Percentiles rank a stretch among this genome's conserved stretches.
phyloP scores from a whole-genome alignment of 208 protist genomes.

The Trypanosoma boissoni region DNA sequence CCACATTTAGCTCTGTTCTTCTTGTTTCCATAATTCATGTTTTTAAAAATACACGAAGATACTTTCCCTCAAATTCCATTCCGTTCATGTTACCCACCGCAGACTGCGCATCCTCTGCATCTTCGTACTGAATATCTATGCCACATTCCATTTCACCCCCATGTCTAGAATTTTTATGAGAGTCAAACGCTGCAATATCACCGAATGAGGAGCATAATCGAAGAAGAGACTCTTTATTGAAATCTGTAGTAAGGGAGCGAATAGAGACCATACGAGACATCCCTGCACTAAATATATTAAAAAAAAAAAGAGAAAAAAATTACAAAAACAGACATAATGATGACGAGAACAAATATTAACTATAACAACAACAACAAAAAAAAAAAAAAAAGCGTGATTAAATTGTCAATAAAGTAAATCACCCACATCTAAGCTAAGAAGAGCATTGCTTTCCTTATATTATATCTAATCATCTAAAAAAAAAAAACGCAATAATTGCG shows the following conservation, averaged over 20 bases:
- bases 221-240: conserved; percentile 49
- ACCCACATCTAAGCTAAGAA: too few species aligned
- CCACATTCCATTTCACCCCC: conserved; percentile 7
- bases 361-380: background rate
- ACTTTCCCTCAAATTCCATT: conserved; percentile 58
- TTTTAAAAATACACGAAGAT: conserved; percentile 44
- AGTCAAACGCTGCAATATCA: conserved; percentile 42
- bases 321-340: background rate
- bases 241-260: conserved; percentile 31
- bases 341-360: background rate
- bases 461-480: too few species aligned
- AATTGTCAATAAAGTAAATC: background rate
- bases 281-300: conserved; percentile 11
- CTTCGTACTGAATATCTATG: conserved; percentile 50
- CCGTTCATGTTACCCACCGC: conserved; percentile 72
- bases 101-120: conserved; percentile 47
- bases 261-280: conserved; percentile 55
- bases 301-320: conserved; percentile 6
- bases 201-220: conserved; percentile 73
- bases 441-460: too few species aligned
- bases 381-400: background rate
- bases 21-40: background rate
- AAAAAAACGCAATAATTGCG: too few species aligned
- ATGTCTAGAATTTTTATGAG: background rate
- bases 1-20: background rate